Percentiles rank a stretch among this genome's conserved stretches.
These are phyloP conservation scores for Ascochyta pisi DNA, from an alignment of 2,329 filamentous ascomycete species.

Conservation along the genomic window DNA sequence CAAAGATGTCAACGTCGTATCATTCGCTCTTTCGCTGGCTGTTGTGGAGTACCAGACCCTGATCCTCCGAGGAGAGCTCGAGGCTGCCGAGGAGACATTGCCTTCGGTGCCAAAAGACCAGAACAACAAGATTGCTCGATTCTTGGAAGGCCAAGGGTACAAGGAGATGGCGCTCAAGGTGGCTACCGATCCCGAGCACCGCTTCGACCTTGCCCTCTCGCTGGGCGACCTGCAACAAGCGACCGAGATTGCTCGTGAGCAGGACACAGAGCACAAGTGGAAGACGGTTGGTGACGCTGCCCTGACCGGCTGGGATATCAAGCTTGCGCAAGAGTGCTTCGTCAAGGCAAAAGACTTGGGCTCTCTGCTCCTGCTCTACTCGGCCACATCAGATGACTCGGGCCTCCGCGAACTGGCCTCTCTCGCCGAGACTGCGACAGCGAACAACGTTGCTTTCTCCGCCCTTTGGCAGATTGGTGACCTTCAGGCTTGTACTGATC, in stretches of 20 bases:
- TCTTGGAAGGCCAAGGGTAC: slow-evolving; percentile 95
- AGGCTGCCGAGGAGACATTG: slow-evolving; percentile 85
- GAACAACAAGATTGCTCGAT: slow-evolving; percentile 97
- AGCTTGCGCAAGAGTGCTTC: slow-evolving; percentile 91
- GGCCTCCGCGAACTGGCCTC: slow-evolving; percentile 75
- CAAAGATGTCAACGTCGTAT: slow-evolving; percentile 92
- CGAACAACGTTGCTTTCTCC: slow-evolving; percentile 93
- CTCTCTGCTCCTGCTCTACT: slow-evolving; percentile 85
- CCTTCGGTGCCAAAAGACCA: slow-evolving; percentile 86
- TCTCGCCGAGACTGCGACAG: slow-evolving; percentile 76
- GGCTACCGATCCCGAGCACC: slow-evolving; percentile 92
- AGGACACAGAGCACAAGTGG: slow-evolving; percentile 96
- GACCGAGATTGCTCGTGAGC: slow-evolving; percentile 79
- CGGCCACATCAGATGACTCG: slow-evolving; percentile 78
- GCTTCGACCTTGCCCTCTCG: slow-evolving; percentile 88
- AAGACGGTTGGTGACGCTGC: slow-evolving; percentile 95
- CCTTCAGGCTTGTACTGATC: slow-evolving; percentile 78
- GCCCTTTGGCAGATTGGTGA: slow-evolving; percentile 88
- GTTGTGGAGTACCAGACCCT: slow-evolving; percentile 97
- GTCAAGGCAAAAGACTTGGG: slow-evolving; percentile 88
- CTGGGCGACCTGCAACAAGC: slow-evolving; percentile 86
- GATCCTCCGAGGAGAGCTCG: slow-evolving; percentile 91
- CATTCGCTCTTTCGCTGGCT: slow-evolving; percentile 86
- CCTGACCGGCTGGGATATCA: slow-evolving; percentile 83
- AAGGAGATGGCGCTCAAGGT: slow-evolving; percentile 95